These are phyloP conservation scores for Sclerotinia nivalis DNA, from an alignment of 2,329 filamentous ascomycete species.

Conservation along the genomic window DNA sequence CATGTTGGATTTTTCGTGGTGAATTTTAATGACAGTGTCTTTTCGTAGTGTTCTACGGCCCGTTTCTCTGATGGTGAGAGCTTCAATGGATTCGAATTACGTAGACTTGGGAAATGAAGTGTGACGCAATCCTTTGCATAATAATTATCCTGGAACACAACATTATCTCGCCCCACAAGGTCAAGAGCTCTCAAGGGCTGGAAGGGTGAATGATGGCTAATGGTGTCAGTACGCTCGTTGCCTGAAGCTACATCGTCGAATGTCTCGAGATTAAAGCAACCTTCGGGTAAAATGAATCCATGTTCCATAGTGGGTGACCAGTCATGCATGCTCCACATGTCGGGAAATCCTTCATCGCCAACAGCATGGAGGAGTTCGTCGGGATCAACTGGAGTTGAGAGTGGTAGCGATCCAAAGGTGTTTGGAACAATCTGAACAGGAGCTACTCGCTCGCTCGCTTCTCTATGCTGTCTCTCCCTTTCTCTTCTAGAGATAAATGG, in stretches of 20 bases:
- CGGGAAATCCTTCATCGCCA: background rate
- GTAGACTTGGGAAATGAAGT: background rate
- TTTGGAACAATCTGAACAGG: conserved; percentile 1
- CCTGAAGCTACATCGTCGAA: background rate
- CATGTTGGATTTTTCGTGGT: conserved; percentile 9
- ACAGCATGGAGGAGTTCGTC: background rate
- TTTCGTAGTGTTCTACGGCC: conserved; percentile 10
- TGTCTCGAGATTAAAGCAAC: background rate
- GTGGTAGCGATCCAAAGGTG: background rate
- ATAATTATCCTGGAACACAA: background rate
- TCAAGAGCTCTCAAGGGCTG: conserved; percentile 5
- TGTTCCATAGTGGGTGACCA: background rate
- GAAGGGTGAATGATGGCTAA: background rate
- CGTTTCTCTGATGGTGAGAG: conserved; percentile 10
- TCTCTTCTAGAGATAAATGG: background rate
- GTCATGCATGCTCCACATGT: conserved; percentile 6
- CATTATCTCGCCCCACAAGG: background rate
- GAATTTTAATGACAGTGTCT: conserved; percentile 6
- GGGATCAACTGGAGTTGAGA: background rate
- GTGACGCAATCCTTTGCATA: background rate
- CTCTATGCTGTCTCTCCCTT: background rate
- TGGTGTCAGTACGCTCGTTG: background rate
- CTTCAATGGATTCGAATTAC: background rate
- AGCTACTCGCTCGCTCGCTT: background rate
- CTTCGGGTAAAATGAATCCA: background rate